These are phyloP conservation scores for Persicaria tinctoria DNA, from an alignment of 148 eudicot genomes.

Conservation along the genomic window DNA sequence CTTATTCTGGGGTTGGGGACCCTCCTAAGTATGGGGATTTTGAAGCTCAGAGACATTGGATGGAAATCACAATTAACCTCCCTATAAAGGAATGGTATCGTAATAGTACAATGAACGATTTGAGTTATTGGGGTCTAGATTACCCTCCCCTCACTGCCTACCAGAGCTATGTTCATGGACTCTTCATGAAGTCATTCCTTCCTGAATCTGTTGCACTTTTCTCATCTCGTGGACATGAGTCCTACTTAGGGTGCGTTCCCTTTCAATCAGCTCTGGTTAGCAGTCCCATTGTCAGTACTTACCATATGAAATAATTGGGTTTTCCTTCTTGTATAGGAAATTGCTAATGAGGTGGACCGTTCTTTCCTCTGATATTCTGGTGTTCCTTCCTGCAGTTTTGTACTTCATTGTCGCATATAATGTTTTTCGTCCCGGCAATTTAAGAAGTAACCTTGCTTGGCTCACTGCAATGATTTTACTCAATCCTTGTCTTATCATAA, in stretches of 20 bases:
- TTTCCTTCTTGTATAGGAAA: slow-evolving; percentile 52
- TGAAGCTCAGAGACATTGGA: slow-evolving; percentile 99
- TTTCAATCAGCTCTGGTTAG: background rate
- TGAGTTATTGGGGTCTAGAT: slow-evolving; percentile 91
- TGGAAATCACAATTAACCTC: slow-evolving; percentile 86
- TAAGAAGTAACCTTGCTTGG: slow-evolving; percentile 53
- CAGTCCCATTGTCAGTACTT: background rate
- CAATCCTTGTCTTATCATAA: slow-evolving; percentile 71
- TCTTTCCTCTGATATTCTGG: slow-evolving; percentile 61
- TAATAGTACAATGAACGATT: slow-evolving; percentile 69
- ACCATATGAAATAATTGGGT: slow-evolving; percentile 8
- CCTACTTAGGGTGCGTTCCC: slow-evolving; percentile 68
- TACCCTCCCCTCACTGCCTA: slow-evolving; percentile 97
- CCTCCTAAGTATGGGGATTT: slow-evolving; percentile 91
- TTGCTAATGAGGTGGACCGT: slow-evolving; percentile 96
- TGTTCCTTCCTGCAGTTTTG: slow-evolving; percentile 74
- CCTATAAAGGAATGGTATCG: slow-evolving; percentile 76
- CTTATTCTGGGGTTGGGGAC: slow-evolving; percentile 75
- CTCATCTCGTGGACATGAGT: slow-evolving; percentile 81
- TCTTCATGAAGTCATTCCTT: slow-evolving; percentile 46
- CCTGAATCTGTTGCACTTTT: slow-evolving; percentile 69
- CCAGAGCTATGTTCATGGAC: slow-evolving; percentile 87
- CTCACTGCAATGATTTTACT: slow-evolving; percentile 58
- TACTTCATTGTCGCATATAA: slow-evolving; percentile 45
- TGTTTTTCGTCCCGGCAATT: slow-evolving; percentile 24